Conservation (phyloP, 345 rosid genomes). For the Rhodomyrtus tomentosa region DNA sequence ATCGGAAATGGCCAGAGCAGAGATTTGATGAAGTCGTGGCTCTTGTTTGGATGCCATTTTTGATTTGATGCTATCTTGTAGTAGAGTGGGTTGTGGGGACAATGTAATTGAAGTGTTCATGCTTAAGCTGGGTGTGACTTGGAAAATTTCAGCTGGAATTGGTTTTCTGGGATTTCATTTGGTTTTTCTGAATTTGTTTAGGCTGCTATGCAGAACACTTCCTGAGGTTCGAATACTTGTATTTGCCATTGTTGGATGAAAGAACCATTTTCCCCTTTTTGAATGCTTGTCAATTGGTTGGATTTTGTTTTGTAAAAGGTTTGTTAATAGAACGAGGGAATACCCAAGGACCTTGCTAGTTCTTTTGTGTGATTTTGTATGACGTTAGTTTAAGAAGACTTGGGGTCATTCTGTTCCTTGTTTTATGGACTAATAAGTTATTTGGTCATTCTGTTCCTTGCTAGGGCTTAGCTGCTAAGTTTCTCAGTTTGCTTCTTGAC, state of each 20-base stretch:
- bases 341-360: background rate
- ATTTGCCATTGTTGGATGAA: background rate
- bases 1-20: background rate
- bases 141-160: background rate
- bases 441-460: background rate
- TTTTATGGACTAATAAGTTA: background rate
- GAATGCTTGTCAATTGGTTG: background rate
- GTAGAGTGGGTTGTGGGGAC: background rate
- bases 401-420: background rate
- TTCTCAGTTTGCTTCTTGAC: background rate
- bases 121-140: background rate
- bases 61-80: background rate
- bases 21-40: background rate
- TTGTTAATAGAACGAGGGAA: background rate
- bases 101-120: background rate
- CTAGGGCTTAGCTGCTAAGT: background rate
- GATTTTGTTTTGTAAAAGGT: background rate
- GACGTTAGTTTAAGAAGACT: background rate
- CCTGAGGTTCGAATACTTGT: background rate
- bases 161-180: background rate
- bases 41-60: background rate
- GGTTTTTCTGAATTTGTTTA: background rate
- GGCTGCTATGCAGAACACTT: background rate
- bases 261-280: background rate
- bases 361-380: background rate